A percentile compares a stretch with the other conserved stretches of the same genome.
Evolutionary conservation across 108 stramenopile species (phyloP).

Genomic region (Cylindrotheca fusiformis): DNA sequence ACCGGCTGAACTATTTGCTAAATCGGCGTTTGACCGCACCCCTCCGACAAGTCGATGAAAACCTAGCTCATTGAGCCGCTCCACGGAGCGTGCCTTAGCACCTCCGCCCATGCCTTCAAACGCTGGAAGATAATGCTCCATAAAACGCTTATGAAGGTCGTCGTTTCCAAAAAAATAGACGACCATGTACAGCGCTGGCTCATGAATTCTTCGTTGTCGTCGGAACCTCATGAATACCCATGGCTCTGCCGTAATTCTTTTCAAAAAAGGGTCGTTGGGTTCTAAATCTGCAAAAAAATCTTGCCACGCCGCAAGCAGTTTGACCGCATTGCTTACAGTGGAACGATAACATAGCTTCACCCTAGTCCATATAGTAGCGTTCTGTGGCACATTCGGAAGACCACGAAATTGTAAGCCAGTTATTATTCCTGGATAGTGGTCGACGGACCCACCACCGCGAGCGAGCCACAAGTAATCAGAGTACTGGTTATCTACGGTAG

Average conservation of each 20-base stretch:
- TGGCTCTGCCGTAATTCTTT: constrained; percentile 6
- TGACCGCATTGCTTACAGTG: neutral
- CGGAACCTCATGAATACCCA: constrained; percentile 8
- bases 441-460: constrained; percentile 10
- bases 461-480: constrained; percentile 1
- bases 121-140: neutral
- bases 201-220: neutral
- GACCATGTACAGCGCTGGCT: neutral
- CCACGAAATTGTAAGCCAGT: neutral
- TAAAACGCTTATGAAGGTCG: neutral
- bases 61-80: constrained; percentile 2
- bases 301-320: constrained; percentile 6
- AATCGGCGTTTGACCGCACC: neutral
- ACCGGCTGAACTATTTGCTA: neutral
- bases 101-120: neutral
- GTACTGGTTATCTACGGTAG: neutral
- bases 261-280: neutral
- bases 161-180: constrained; percentile 9
- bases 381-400: neutral
- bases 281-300: neutral
- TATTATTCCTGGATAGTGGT: constrained; percentile 12
- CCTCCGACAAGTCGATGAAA: constrained; percentile 3
- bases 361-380: constrained; percentile 7
- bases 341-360: neutral
- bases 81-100: neutral